A percentile compares a stretch with the other conserved stretches of the same genome.
Evolutionary conservation across 257 asterid genomes (phyloP).

Genomic region (Hygrophila difformis): DNA sequence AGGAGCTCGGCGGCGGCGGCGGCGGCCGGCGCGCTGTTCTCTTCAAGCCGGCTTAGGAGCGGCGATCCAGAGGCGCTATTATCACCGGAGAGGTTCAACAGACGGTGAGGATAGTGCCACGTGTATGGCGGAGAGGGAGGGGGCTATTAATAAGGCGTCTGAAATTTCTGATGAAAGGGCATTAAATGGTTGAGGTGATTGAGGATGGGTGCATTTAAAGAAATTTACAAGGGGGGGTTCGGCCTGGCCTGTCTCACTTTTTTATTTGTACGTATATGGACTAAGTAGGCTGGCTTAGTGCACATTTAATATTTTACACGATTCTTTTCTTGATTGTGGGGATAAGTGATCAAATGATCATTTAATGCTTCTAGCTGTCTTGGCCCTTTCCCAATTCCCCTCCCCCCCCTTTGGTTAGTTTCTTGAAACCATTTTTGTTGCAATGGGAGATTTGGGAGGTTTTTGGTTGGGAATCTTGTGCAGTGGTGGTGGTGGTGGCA

Average conservation of each 20-base stretch:
- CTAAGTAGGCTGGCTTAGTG: slow-evolving; percentile 17
- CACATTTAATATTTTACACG: slow-evolving; percentile 21
- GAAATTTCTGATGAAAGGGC: slow-evolving; percentile 27
- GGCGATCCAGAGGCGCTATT: slow-evolving; percentile 96
- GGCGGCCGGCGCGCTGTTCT: slow-evolving; percentile 34
- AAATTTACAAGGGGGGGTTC: slow-evolving; percentile 8
- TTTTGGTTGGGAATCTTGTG: too few relatives aligned
- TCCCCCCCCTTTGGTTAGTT: too few relatives aligned
- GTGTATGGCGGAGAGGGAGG: slow-evolving; percentile 29
- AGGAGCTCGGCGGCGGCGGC: slow-evolving; percentile 38
- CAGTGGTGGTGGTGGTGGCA: neutral
- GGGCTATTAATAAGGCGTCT: slow-evolving; percentile 35
- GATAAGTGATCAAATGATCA: slow-evolving; percentile 11
- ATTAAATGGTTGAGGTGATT: slow-evolving; percentile 29
- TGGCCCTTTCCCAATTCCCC: neutral
- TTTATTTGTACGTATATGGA: slow-evolving; percentile 17
- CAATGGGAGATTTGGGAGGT: too few relatives aligned
- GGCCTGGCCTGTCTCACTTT: neutral
- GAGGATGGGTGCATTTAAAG: slow-evolving; percentile 25
- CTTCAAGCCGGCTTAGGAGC: slow-evolving; percentile 87
- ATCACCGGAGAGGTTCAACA: slow-evolving; percentile 79
- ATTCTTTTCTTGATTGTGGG: slow-evolving; percentile 11
- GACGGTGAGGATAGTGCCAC: slow-evolving; percentile 61
- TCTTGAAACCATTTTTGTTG: too few relatives aligned
- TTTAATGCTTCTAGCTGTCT: slow-evolving; percentile 18